These are phyloP conservation scores for Aspergillus hiratsukae DNA, from an alignment of 2,329 filamentous ascomycete species.

Conservation along the genomic window DNA sequence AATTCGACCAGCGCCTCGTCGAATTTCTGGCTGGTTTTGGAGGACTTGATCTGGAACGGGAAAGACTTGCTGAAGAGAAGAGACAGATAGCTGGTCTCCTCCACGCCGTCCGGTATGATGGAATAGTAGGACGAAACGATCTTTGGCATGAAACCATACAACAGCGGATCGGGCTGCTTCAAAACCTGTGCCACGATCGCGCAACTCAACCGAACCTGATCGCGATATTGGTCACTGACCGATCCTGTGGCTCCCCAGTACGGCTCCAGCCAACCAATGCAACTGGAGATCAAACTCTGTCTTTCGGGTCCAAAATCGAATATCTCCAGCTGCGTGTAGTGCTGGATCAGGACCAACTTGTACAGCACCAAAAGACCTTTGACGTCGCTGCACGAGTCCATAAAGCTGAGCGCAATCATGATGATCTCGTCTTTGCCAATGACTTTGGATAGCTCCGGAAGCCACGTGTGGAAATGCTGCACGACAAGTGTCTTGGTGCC, in stretches of 20 bases:
- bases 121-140: conserved; percentile 84
- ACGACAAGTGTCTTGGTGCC: conserved; percentile 93
- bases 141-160: conserved; percentile 85
- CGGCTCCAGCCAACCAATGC: conserved; percentile 82
- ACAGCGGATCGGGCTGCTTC: conserved; percentile 70
- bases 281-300: conserved; percentile 70
- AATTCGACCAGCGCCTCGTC: conserved; percentile 88
- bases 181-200: conserved; percentile 86
- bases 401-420: conserved; percentile 85
- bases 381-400: conserved; percentile 82
- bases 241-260: conserved; percentile 79
- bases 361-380: conserved; percentile 90
- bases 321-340: conserved; percentile 76
- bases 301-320: conserved; percentile 76
- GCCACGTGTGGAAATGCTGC: conserved; percentile 94
- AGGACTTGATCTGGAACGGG: conserved; percentile 73
- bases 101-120: conserved; percentile 63
- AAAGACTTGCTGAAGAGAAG: conserved; percentile 86
- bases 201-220: conserved; percentile 89
- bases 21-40: conserved; percentile 59
- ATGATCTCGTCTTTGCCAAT: conserved; percentile 80
- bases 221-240: conserved; percentile 80
- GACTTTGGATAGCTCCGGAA: conserved; percentile 79
- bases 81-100: conserved; percentile 61
- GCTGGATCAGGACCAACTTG: conserved; percentile 87